Base-by-base conservation (phyloP, 352 stramenopile species). In the Globisporangium viniferum region DNA sequence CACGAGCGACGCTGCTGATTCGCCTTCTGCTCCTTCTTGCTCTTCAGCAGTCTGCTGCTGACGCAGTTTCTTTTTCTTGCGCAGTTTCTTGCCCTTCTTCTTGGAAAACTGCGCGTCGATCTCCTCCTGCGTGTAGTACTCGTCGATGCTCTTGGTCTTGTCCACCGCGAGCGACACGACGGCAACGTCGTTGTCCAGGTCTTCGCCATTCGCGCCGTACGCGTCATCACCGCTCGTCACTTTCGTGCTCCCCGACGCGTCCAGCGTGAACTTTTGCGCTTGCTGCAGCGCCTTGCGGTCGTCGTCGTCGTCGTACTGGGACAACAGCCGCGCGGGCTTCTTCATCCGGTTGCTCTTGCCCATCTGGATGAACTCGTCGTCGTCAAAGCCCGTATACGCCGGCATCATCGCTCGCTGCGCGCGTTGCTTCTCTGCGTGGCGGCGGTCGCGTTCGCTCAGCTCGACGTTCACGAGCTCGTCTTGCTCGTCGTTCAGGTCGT, bases 331-430 rank as follows among this genome's bases (percentile, higher is more conserved):
- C 66, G 68, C 73, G 22, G 51, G 74, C 56, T 81, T 84, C 51
- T 73, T 80, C 48, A 83, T 82, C 9, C 65, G 44, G 20, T 62
- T 48, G 24, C 41, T 54, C 12, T 51, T 51, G 7, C 84, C 79
- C 66, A 93, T 78, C 64, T 93, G 81, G 67, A 98, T 83, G 75
- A 99, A 99, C 77, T 99, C 97, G 67, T 99, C 96, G 76, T 99
- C 96, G 74, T 99, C 97, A 70, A 95, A 98, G 0, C 91, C 97
- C 12, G 89, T 88, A 81, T 99, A 99, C 57, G 96, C 84, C 0
- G 90, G 89, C 72, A 93, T 83, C 0, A 59, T 39, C 1, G 86
- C 79, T 4, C 86, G 73, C 44, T 83, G 78, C 0, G 75, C 71
- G 14, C 75, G 75, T 31, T 77, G 68, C 58, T 95, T 75, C 14